Percentiles rank a stretch among this genome's conserved stretches.
phyloP scores from a whole-genome alignment of 2,329 filamentous ascomycete genomes.

The Aspergillus glaucus region DNA sequence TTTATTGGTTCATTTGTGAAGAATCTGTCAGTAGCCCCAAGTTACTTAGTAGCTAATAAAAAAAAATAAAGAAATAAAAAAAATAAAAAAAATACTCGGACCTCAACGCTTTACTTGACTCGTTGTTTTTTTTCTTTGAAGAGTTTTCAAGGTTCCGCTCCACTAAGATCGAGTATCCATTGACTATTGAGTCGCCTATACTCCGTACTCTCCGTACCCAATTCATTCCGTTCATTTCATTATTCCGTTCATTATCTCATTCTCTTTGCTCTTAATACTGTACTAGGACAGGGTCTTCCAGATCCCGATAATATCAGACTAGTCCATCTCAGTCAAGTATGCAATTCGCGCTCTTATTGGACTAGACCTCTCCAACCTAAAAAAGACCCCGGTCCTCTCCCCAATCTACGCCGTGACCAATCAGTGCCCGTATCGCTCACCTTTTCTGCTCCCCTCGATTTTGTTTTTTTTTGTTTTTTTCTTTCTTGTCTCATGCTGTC shows the following conservation, averaged over 20 bases:
- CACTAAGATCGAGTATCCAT: neutral
- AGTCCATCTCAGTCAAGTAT: neutral
- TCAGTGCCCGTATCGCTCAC: constrained; percentile 20
- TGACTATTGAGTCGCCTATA: neutral
- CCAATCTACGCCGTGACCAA: constrained; percentile 26
- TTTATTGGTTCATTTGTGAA: neutral
- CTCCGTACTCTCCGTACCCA: too few relatives aligned
- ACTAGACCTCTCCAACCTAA: constrained; percentile 10
- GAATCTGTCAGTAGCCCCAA: neutral
- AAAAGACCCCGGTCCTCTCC: constrained; percentile 18
- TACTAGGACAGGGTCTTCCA: neutral
- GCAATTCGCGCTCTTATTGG: neutral
- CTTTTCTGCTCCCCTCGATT: constrained; percentile 12
- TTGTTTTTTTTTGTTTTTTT: constrained; percentile 9
- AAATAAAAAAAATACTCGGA: too few relatives aligned
- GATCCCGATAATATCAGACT: too few relatives aligned
- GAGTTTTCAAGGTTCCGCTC: neutral
- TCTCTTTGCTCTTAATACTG: neutral
- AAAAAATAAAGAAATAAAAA: too few relatives aligned
- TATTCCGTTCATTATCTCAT: neutral
- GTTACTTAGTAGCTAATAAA: too few relatives aligned
- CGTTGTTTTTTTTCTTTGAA: too few relatives aligned
- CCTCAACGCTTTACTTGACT: neutral
- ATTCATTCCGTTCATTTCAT: neutral
- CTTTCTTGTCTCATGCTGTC: constrained; percentile 7